These are phyloP conservation scores for Schizochytrium sp. DNA, from an alignment of 108 stramenopile species.

Conservation along the genomic window DNA sequence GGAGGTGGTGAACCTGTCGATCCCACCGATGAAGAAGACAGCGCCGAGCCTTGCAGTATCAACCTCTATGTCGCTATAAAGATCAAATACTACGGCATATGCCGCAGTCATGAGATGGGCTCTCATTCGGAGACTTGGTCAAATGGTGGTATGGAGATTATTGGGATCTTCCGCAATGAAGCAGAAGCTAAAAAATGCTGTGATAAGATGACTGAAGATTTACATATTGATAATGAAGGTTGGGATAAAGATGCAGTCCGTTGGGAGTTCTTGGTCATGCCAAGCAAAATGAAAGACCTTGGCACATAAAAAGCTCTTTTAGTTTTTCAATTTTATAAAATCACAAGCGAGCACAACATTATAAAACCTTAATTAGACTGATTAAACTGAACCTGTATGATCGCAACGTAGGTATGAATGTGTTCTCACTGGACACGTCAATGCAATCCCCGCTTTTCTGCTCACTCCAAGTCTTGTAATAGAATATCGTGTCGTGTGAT, in stretches of 20 bases:
- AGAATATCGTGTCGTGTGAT: too few species aligned
- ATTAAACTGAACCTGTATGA: too few species aligned
- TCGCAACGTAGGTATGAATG: too few species aligned
- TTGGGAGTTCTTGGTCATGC: neutral
- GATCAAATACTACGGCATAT: conserved; percentile 11
- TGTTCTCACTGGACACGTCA: too few species aligned
- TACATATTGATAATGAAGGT: neutral
- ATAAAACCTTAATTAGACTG: too few species aligned
- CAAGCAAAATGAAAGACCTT: too few species aligned
- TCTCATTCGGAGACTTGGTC: neutral
- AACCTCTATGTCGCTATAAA: neutral
- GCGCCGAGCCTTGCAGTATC: neutral
- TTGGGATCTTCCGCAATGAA: neutral
- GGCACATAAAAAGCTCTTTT: too few species aligned
- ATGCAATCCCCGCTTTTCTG: too few species aligned
- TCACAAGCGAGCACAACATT: too few species aligned
- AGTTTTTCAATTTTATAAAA: too few species aligned
- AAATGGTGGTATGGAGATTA: neutral
- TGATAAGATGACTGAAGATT: neutral
- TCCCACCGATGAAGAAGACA: neutral
- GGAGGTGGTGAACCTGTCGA: neutral
- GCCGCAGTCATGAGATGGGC: neutral
- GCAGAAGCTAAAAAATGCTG: neutral
- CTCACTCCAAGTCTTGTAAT: too few species aligned
- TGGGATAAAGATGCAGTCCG: neutral